Conservation (phyloP, 208 protist genomes). For the Leishmania major region DNA sequence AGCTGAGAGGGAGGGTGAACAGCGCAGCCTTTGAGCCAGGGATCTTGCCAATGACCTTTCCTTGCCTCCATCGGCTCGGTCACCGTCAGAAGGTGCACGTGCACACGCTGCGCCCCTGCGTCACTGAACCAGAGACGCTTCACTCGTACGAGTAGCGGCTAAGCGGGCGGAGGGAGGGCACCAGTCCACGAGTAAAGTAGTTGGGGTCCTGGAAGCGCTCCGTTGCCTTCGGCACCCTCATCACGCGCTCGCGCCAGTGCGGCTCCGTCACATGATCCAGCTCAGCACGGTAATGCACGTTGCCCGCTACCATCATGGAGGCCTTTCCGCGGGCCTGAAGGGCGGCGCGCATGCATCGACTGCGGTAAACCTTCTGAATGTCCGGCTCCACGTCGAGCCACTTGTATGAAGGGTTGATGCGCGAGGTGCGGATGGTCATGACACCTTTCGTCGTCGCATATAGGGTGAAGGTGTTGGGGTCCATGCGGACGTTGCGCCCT, state of each 20-base stretch:
- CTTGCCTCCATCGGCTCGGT: neutral
- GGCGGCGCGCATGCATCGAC: slow-evolving; percentile 55
- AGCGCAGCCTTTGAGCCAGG: neutral
- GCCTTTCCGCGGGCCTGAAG: slow-evolving; percentile 48
- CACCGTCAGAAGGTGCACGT: neutral
- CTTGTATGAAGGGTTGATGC: slow-evolving; percentile 75
- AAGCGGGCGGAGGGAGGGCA: slow-evolving; percentile 46
- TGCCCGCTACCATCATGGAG: slow-evolving; percentile 45
- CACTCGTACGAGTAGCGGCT: slow-evolving; percentile 72
- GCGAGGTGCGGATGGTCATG: slow-evolving; percentile 69
- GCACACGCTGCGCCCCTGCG: neutral
- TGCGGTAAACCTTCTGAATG: slow-evolving; percentile 82
- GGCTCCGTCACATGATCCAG: slow-evolving; percentile 54
- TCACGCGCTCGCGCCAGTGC: slow-evolving; percentile 69
- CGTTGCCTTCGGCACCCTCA: slow-evolving; percentile 46
- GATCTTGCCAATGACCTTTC: neutral
- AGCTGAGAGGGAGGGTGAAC: neutral
- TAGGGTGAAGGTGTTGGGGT: slow-evolving; percentile 81
- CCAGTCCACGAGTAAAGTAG: slow-evolving; percentile 56
- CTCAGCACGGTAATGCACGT: slow-evolving; percentile 54
- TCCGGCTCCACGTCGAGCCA: slow-evolving; percentile 89
- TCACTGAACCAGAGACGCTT: neutral
- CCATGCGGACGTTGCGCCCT: slow-evolving; percentile 80
- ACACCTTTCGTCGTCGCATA: slow-evolving; percentile 84
- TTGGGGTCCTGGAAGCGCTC: slow-evolving; percentile 84